Percentiles rank a stretch among this genome's conserved stretches.
phyloP scores from a whole-genome alignment of 768 basidiomycete species.

The Cystofilobasidium macerans region DNA sequence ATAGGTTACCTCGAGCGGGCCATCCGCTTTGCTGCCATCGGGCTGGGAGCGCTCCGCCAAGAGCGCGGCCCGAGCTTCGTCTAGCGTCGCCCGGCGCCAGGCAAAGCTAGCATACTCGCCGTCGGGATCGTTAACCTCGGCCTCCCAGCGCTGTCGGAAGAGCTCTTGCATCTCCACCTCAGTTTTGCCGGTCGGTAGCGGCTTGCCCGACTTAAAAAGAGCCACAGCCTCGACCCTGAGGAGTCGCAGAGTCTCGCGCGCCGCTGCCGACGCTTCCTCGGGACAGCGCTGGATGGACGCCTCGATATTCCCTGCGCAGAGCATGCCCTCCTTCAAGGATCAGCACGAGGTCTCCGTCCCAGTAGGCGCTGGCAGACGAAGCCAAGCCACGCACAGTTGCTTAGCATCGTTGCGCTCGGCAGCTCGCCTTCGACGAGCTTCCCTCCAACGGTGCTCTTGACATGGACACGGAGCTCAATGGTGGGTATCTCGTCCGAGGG shows the following conservation, averaged over 20 bases:
- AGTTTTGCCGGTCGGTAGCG: slow-evolving; percentile 9
- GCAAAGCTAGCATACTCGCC: not conserved
- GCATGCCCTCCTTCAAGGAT: no score
- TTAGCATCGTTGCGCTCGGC: no score
- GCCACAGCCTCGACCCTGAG: not conserved
- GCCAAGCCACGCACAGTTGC: no score
- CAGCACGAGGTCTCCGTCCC: no score
- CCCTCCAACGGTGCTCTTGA: slow-evolving; percentile 44
- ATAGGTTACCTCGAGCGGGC: not conserved
- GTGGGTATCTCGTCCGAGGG: slow-evolving; percentile 44
- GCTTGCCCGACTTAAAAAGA: not conserved
- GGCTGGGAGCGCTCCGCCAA: no score
- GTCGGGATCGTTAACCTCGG: slow-evolving; percentile 1
- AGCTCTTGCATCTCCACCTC: slow-evolving; percentile 19
- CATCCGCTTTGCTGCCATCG: no score
- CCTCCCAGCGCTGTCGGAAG: slow-evolving; percentile 10
- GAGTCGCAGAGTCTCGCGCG: not conserved
- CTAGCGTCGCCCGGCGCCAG: not conserved
- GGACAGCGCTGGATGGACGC: slow-evolving; percentile 11
- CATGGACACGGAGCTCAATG: slow-evolving; percentile 49
- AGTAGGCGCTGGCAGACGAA: no score
- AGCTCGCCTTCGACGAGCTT: slow-evolving; percentile 39
- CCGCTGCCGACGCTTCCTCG: not conserved
- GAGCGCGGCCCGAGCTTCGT: not conserved
- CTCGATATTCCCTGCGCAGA: no score